Conservation (phyloP, 345 rosid species). For the Populus tremula region DNA sequence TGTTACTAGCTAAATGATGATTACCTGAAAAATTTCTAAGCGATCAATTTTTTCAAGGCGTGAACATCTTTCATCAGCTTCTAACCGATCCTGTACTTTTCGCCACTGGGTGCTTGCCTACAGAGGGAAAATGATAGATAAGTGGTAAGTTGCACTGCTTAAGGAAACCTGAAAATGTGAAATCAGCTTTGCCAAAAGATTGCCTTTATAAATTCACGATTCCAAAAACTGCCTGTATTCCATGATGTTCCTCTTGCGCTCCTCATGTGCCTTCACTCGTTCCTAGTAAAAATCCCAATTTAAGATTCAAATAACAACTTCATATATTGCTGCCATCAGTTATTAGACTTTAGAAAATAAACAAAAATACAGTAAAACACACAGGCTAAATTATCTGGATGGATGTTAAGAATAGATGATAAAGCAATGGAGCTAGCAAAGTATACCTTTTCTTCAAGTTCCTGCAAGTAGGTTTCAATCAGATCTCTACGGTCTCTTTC, state of each 20-base stretch:
- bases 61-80: slow-evolving; percentile 85
- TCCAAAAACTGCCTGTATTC: slow-evolving; percentile 79
- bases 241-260: slow-evolving; percentile 62
- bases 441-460: slow-evolving; percentile 68
- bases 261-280: slow-evolving; percentile 62
- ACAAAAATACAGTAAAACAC: not conserved
- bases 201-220: slow-evolving; percentile 88
- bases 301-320: slow-evolving; percentile 10
- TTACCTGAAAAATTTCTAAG: slow-evolving; percentile 84
- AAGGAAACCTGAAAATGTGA: slow-evolving; percentile 7
- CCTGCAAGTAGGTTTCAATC: slow-evolving; percentile 66
- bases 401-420: not conserved
- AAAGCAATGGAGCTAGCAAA: slow-evolving; percentile 3
- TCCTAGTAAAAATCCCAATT: slow-evolving; percentile 51
- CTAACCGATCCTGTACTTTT: slow-evolving; percentile 90
- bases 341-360: not conserved
- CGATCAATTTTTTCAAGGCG: slow-evolving; percentile 89
- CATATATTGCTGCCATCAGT: not conserved
- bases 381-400: not conserved
- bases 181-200: not conserved
- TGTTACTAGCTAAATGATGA: not conserved
- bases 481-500: slow-evolving; percentile 88
- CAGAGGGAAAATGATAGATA: slow-evolving; percentile 7
- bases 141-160: slow-evolving; percentile 17
- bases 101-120: slow-evolving; percentile 96